Conservation (phyloP, 2,329 filamentous ascomycete genomes). For the Domatiomyces catenatus region DNA sequence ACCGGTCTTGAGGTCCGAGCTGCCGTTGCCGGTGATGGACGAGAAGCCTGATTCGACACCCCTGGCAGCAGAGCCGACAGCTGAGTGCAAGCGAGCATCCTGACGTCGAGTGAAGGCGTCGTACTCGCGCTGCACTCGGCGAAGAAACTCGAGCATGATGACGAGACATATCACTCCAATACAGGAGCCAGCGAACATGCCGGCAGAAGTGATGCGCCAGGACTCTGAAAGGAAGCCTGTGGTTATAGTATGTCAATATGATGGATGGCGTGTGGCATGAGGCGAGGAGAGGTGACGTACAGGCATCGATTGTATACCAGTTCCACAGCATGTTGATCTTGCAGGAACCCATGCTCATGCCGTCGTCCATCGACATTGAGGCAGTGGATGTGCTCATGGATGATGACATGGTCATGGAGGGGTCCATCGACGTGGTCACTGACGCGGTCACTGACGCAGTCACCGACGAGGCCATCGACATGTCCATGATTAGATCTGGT, state of each 20-base stretch:
- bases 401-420: background rate
- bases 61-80: background rate
- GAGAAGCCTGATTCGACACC: background rate
- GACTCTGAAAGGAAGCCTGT: constrained; percentile 50
- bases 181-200: constrained; percentile 66
- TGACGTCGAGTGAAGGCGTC: constrained; percentile 39
- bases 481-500: background rate
- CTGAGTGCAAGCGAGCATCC: constrained; percentile 7
- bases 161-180: constrained; percentile 64
- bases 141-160: constrained; percentile 55
- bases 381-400: background rate
- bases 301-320: constrained; percentile 49
- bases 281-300: constrained; percentile 38
- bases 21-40: background rate
- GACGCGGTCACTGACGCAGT: background rate
- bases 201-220: constrained; percentile 55
- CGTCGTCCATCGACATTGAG: background rate
- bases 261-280: constrained; percentile 44
- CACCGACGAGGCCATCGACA: background rate
- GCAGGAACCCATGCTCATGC: background rate
- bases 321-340: constrained; percentile 52
- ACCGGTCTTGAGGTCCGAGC: background rate
- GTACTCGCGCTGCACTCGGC: constrained; percentile 56
- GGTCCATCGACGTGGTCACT: background rate
- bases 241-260: constrained; percentile 36